Evolutionary conservation across 2,329 filamentous ascomycete species (phyloP).

Genomic region (Moelleriella libera): DNA sequence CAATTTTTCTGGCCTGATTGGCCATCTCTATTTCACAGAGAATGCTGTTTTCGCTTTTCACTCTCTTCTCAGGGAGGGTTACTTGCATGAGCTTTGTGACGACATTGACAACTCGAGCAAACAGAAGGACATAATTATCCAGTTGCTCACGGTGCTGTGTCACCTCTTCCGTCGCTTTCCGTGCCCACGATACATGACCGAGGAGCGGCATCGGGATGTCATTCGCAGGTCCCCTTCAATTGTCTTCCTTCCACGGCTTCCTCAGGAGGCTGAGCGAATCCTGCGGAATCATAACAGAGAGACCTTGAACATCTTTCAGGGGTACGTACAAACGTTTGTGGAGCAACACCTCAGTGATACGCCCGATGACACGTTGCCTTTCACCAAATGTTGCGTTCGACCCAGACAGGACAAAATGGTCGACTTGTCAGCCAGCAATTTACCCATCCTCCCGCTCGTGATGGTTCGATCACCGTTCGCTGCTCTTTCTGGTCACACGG

Average conservation of each 20-base stretch:
- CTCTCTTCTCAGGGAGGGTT: conserved; percentile 55
- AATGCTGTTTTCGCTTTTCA: conserved; percentile 67
- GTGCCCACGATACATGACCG: conserved; percentile 30
- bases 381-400: conserved; percentile 36
- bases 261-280: conserved; percentile 32
- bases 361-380: conserved; percentile 36
- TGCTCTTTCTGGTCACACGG: conserved; percentile 53
- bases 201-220: conserved; percentile 29
- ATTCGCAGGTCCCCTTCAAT: conserved; percentile 46
- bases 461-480: conserved; percentile 53
- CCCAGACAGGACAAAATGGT: conserved; percentile 7
- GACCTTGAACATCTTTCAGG: conserved; percentile 50
- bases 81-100: conserved; percentile 48
- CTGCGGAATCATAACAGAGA: conserved; percentile 49
- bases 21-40: conserved; percentile 64
- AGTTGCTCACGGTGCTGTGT: conserved; percentile 53
- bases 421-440: not conserved
- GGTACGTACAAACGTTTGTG: conserved; percentile 56
- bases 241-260: conserved; percentile 44
- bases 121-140: not conserved
- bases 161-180: conserved; percentile 45
- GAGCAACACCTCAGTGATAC: conserved; percentile 44
- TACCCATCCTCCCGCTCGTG: conserved; percentile 20
- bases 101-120: conserved; percentile 27
- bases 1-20: conserved; percentile 58